These are phyloP conservation scores for Paracamarosporium sp. DNA, from an alignment of 2,329 filamentous ascomycete genomes.

Conservation along the genomic window DNA sequence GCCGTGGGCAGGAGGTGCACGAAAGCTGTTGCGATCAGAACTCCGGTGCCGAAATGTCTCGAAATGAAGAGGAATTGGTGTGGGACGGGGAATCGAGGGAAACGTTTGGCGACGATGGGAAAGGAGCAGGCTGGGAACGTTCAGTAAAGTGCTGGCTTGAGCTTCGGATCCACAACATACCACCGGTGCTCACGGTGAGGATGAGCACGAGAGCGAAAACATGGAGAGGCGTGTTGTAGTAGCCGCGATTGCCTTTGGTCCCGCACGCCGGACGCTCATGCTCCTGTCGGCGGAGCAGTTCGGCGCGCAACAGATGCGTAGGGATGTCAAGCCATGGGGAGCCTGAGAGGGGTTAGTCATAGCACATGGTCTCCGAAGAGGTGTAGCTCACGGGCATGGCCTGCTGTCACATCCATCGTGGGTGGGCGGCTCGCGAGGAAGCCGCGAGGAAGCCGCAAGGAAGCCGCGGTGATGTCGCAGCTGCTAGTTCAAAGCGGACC, in stretches of 20 bases:
- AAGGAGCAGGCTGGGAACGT: slow-evolving; percentile 45
- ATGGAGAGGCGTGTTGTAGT: slow-evolving; percentile 64
- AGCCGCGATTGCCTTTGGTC: slow-evolving; percentile 52
- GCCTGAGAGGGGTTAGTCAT: slow-evolving; percentile 27
- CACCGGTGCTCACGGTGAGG: slow-evolving; percentile 60
- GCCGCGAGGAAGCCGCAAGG: too few species aligned
- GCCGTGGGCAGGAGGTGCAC: slow-evolving; percentile 51
- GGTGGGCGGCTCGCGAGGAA: slow-evolving; percentile 4
- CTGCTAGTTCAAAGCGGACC: slow-evolving; percentile 4
- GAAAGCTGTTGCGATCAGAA: slow-evolving; percentile 50
- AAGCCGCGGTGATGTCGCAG: slow-evolving; percentile 18
- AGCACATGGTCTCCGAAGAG: not conserved
- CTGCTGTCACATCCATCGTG: not conserved
- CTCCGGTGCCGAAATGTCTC: slow-evolving; percentile 49
- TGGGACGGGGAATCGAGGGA: slow-evolving; percentile 45
- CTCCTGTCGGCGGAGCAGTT: slow-evolving; percentile 58
- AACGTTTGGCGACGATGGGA: slow-evolving; percentile 48
- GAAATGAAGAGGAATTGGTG: slow-evolving; percentile 50
- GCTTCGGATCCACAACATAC: slow-evolving; percentile 37
- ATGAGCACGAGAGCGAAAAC: slow-evolving; percentile 66
- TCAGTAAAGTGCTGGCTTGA: slow-evolving; percentile 19
- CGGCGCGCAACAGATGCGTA: slow-evolving; percentile 54
- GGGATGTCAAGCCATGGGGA: slow-evolving; percentile 49
- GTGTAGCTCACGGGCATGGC: not conserved
- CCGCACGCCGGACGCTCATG: slow-evolving; percentile 59